Evolutionary conservation across 495 filamentous ascomycete genomes (phyloP), one percentile per base, ranked within the genome.

Genomic region (Penicillium turbatum): DNA sequence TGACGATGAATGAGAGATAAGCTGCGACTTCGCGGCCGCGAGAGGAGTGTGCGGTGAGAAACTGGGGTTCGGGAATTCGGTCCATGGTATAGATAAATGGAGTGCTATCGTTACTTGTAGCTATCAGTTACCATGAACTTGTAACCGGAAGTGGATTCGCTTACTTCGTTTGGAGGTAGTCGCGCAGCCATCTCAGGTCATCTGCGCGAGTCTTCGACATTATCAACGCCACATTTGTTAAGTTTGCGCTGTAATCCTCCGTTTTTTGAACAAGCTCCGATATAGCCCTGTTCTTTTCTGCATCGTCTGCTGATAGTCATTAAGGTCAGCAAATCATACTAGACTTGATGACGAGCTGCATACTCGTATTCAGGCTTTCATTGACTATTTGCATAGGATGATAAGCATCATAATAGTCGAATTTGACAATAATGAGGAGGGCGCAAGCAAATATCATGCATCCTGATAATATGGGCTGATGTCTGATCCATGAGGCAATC

Each of bases 41-140:
- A 31, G 32, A 60, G 10, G 69, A 67, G n/a, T 45, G 52, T 15
- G 71, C 63, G 12, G 64, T 15, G 24, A 73, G 64, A 8, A 74
- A 54, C 24, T 61, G 57, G 5, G 56, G 53, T 19, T 71, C 62
- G 42, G 71, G 71, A 2, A 32, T 10, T 6, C 56, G 26, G 19
- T 72, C 70, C 50, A 65, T 70, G 12, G 63, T 61, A 52, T 74
- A 76, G 38, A 74, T 59, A 44, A 73, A 73, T 1, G 72, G 71
- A 11, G 60, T 65, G 37, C 49, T 65, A 8, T 56, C 59, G 26
- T 59, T 68, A 36, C 47, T 50, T n/a, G n/a, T n/a, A n/a, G n/a
- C n/a, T n/a, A n/a, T 11, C 11, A 10, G n/a, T 48, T 24, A 48
- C 32, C 19, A 1, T 7, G 12, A 6, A 26, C 2, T 4, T 16